Evolutionary conservation across 2,329 filamentous ascomycete genomes (phyloP), one percentile per base, ranked within the genome.

Genomic region (Fonsecaea pedrosoi): DNA sequence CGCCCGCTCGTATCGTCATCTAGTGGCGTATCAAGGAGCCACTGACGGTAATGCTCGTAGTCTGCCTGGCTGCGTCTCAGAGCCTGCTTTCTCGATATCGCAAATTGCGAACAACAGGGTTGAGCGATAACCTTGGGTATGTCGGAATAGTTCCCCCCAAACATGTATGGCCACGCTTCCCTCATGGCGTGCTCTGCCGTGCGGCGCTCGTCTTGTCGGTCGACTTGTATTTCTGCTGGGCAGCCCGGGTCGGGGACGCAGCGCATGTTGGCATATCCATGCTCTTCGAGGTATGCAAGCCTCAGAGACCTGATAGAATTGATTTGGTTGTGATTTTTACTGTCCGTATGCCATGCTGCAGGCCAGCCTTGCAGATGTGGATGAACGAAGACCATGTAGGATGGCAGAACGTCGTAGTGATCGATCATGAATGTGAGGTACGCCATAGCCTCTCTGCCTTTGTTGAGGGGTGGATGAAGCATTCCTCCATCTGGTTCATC

Each of bases 101-200:
- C 88, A 69, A 90, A 90, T 75, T 90, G 88, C 15, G 87, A 86
- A 75, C 87, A 90, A 74, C 87, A 90, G 15, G 86, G 81, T 82
- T 86, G 9, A 89, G 42, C 80, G 12, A 81, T 67, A 9, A 66
- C 71, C 30, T 73, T 75, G 55, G 77, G 75, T 61, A 78, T 76
- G 25, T 74, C 66, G 13, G 72, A 70, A 45, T 35, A 59, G 32
- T 62, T 60, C 25, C 48, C 62, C 50, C 42, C 70, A 64, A 81
- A 77, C 64, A 79, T 70, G 34, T 80, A 77, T 54, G 70, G 64
- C 72, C 78, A 81, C 9, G 79, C 73, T 12, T 77, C 70, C 21
- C 75, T 71, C 10, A 77, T 79, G 35, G 79, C 74, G 62, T 80
- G 79, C 25, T 54, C 56, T 62, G 79, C 78, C 15, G 69, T 71